Conservation (phyloP, 2,329 filamentous ascomycete genomes). For the Talaromyces sp. region DNA sequence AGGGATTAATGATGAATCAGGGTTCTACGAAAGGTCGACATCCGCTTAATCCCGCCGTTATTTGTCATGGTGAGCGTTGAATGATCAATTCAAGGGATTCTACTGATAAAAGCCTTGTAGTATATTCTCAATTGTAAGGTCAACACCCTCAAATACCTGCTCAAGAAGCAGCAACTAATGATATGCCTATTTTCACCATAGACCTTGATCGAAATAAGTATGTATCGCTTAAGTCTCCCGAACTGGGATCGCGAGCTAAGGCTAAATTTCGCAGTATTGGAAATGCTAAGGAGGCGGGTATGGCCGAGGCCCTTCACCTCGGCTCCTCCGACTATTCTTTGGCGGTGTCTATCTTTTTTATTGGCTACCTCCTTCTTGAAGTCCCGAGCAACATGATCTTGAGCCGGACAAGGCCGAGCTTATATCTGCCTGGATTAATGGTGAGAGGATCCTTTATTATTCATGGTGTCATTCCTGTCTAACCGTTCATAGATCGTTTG, state of each 20-base stretch:
- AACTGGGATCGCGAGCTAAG: not conserved
- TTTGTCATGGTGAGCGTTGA: constrained; percentile 8
- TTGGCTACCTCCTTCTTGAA: constrained; percentile 1
- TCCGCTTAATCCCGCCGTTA: constrained; percentile 12
- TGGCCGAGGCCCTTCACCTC: not conserved
- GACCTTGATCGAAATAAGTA: not conserved
- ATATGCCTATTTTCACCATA: not conserved
- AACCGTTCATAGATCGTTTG: constrained; percentile 1
- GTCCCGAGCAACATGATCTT: constrained; percentile 1
- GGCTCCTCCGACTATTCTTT: not conserved
- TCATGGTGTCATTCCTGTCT: not conserved
- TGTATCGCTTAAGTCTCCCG: not conserved
- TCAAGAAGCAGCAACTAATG: not conserved
- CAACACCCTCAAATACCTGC: not conserved
- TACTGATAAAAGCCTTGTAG: not conserved
- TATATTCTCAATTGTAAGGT: not conserved
- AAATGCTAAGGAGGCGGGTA: not conserved
- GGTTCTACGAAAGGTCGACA: constrained; percentile 12
- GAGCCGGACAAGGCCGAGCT: not conserved
- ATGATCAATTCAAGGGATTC: not conserved
- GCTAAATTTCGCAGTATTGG: not conserved
- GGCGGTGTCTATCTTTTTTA: constrained; percentile 1
- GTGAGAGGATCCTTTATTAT: not conserved
- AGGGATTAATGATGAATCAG: constrained; percentile 4
- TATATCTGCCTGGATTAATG: not conserved